phyloP scores from a whole-genome alignment of 2,329 filamentous ascomycete species.

The Pseudopithomyces chartarum region DNA sequence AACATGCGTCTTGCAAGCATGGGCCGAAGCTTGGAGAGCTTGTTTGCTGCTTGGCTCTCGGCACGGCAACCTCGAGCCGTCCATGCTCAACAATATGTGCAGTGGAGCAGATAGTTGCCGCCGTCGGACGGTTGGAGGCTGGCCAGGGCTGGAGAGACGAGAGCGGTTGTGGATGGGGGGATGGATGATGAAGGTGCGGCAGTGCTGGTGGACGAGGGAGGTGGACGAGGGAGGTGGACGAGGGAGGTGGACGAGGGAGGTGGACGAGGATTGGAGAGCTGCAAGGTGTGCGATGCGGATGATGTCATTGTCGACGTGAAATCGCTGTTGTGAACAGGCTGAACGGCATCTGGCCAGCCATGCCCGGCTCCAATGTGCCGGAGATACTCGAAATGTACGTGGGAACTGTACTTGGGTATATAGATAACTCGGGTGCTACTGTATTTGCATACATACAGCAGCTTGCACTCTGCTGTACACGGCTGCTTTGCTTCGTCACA shows the following conservation, averaged over 20 bases:
- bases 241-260: neutral
- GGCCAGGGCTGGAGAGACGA: no score
- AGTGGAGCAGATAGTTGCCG: no score
- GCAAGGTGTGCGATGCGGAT: neutral
- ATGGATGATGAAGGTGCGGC: neutral
- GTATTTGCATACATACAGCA: no score
- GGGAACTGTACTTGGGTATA: neutral
- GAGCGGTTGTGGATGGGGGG: no score
- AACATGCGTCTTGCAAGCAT: conserved; percentile 11
- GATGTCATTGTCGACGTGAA: neutral
- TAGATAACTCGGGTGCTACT: no score
- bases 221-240: neutral
- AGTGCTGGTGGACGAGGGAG: neutral
- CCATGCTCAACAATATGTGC: neutral
- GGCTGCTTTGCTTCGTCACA: neutral
- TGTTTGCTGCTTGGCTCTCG: conserved; percentile 10
- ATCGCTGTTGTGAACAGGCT: neutral
- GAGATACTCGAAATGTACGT: neutral
- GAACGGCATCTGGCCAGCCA: neutral
- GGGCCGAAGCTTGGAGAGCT: conserved; percentile 14
- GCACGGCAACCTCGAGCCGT: neutral
- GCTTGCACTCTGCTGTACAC: no score
- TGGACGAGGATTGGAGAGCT: neutral
- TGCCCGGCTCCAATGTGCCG: neutral
- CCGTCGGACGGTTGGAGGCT: no score